Base-by-base conservation (phyloP, 805 yeast species). In the Kuraishia piskuri region DNA sequence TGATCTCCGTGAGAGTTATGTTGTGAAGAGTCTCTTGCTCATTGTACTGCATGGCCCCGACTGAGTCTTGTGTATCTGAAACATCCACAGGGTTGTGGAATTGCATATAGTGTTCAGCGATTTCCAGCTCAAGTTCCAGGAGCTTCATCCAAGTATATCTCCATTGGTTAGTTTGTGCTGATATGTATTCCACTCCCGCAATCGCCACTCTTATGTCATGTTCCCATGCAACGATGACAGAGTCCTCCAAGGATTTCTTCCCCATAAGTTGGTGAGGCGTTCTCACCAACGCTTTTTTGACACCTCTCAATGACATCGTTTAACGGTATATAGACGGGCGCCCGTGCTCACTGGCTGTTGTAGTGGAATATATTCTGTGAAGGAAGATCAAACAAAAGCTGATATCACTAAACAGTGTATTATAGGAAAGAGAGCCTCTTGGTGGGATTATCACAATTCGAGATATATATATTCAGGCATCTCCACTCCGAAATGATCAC, bases 101-200 rank as follows among this genome's bases (percentile, higher is more conserved):
- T 22, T 57, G 61, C 21, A 64, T 58, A 53, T 73, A 71, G 2
- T 63, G 53, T 21, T 67, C 67, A 10, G 69, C 61, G 5, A 69
- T 58, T 31, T 63, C 65, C 51, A 66, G 55, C 22, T 72, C 67
- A 4, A 63, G 58, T 22, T 72, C 68, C 59, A 78, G 65, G 10
- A 71, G 52, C 1, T 55, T 53, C 12, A 54, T 52, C 65, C 71
- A 62, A 50, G 59, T 54, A 40, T 58, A 51, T 22, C 60, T 54
- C 66, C 67, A 66, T 50, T 63, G 62, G 49, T 59, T 58, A 45
- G 64, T 61, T 46, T 68, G 66, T 14, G 60, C 58, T 36, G 69
- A 60, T 52, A 78, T 55, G 54, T 67, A 78, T 49, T 71, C 70
- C 44, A 79, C 61, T 1, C 80, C 83, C 21, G 73, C 71, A 26